Evolutionary conservation across 495 filamentous ascomycete species (phyloP).

Genomic region (Aspergillus asperescens): DNA sequence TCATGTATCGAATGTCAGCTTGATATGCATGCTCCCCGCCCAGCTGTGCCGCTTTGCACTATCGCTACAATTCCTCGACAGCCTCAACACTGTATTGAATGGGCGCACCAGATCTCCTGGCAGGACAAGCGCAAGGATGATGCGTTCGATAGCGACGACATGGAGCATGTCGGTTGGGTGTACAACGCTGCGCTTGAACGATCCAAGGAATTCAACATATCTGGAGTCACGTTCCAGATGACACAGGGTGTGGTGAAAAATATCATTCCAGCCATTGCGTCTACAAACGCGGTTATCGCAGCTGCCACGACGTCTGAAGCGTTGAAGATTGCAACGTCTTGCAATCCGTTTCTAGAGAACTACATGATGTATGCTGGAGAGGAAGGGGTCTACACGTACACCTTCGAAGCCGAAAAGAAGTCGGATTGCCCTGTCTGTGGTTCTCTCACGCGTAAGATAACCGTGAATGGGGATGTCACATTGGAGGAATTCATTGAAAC

Average conservation of each 20-base stretch:
- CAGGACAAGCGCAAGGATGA: conserved; percentile 52
- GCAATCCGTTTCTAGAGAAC: conserved; percentile 79
- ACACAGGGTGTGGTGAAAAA: conserved; percentile 99
- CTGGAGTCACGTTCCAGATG: conserved; percentile 90
- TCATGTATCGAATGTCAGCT: conserved; percentile 98
- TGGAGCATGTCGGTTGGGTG: conserved; percentile 95
- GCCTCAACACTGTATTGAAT: conserved; percentile 98
- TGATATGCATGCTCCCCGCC: conserved; percentile 92
- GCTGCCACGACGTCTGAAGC: conserved; percentile 95
- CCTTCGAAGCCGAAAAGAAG: conserved; percentile 88
- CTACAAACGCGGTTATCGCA: conserved; percentile 94
- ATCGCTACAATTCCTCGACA: conserved; percentile 95
- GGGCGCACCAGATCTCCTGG: conserved; percentile 91
- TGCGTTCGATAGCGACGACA: conserved; percentile 87
- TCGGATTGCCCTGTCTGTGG: conserved; percentile 93
- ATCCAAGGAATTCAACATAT: conserved; percentile 83
- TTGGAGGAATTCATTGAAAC: conserved; percentile 82
- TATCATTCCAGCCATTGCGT: conserved; percentile 98
- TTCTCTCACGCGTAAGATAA: conserved; percentile 65
- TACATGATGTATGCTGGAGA: conserved; percentile 99
- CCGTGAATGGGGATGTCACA: conserved; percentile 65
- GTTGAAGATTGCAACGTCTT: conserved; percentile 81
- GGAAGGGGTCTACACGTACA: conserved; percentile 92
- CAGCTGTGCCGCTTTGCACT: conserved; percentile 93
- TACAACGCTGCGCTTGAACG: conserved; percentile 79